Percentiles rank a stretch among this genome's conserved stretches.
phyloP scores from a whole-genome alignment of 116 monocot genomes.

The Papilionanthe hybrid region DNA sequence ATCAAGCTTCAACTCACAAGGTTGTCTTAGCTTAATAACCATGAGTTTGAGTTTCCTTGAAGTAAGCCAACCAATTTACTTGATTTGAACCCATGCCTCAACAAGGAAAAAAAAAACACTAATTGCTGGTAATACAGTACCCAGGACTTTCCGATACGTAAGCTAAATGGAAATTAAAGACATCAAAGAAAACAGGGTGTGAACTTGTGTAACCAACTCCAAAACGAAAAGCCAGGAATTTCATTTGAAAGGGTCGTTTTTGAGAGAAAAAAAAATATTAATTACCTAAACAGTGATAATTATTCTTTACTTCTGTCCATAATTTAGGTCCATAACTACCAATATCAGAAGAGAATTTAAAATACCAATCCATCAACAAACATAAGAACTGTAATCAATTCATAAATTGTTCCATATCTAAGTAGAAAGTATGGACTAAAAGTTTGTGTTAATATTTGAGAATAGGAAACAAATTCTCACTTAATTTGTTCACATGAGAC shows the following conservation, averaged over 20 bases:
- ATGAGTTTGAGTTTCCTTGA: no score
- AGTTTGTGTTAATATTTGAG: neutral
- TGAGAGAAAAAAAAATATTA: no score
- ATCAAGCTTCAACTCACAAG: neutral
- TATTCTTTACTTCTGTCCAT: neutral
- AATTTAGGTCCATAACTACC: neutral
- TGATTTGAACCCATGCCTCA: no score
- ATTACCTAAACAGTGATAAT: neutral
- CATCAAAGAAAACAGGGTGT: neutral
- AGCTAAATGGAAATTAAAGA: neutral
- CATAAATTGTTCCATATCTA: neutral
- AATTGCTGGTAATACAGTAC: neutral
- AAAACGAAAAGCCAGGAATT: neutral
- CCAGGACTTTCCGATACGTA: neutral
- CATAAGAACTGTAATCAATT: neutral
- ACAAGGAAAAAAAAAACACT: neutral
- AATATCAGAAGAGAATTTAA: neutral
- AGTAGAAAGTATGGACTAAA: neutral
- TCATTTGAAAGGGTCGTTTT: neutral
- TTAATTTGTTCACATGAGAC: constrained; percentile 33
- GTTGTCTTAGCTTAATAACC: neutral
- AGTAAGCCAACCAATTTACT: no score
- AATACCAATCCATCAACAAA: neutral
- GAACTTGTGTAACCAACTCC: neutral
- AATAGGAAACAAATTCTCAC: constrained; percentile 25